Base-by-base conservation (phyloP, 805 yeast genomes). In the Naumovozyma castellii region DNA sequence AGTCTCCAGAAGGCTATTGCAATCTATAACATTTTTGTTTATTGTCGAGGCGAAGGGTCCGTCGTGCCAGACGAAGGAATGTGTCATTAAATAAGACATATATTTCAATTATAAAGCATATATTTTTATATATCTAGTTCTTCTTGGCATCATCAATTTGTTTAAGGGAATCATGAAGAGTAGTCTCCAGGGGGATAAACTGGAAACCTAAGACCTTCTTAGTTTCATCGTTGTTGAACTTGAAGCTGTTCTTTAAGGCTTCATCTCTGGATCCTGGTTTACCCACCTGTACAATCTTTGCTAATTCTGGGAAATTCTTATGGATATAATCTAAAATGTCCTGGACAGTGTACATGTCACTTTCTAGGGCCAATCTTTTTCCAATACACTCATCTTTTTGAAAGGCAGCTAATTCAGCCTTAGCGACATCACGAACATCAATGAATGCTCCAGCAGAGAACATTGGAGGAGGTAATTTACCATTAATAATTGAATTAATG, bases 341-440 rank as follows among this genome's bases (percentile, higher is more conserved):
- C 37, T 61, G 64, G 22, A 50, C 39, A 13, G 53, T 49, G 39
- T 57, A 54, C 19, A 46, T 42, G 32, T 51, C 62, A 16, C 47
- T 50, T 17, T 43, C 32, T 35, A 59, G 34, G 9, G 58, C 40
- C 29, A 67, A 53, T 46, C 72, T 62, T 37, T 67, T 49, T n/a
- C 63, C 64, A 27, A 48, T 42, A 32, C 48, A 45, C 16, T 62
- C 57, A 19, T 54, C 57, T 39, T 57, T 61, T 48, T 68, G 70
- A 40, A 73, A 62, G 2, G 80, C 78, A 19, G 54, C 48, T n/a
- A 74, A 51, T 50, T 79, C 84, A 5, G 79, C 75, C 37, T 51
- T 53, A 10, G 83, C 82, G 28, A 73, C 80, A 51, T 79, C 84
- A 51, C 82, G 67, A 12, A 78, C 82, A 54, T 78, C 81, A 35